Conservation (phyloP, 2,329 filamentous ascomycete species). For the Aspergillus texensis region DNA sequence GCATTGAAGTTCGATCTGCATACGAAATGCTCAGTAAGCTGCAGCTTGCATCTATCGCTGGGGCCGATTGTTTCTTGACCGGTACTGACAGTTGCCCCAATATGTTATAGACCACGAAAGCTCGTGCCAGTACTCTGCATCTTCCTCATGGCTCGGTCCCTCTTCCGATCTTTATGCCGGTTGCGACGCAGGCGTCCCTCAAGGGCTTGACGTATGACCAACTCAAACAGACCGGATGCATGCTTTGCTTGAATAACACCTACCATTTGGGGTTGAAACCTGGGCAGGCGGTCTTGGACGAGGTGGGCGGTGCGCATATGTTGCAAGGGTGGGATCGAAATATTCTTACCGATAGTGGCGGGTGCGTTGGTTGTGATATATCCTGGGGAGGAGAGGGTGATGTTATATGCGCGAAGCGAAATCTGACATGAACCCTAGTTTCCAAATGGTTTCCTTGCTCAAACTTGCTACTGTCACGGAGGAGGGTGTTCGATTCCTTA, state of each 20-base stretch:
- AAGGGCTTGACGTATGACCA: conserved; percentile 94
- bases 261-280: conserved; percentile 96
- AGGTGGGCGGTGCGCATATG: conserved; percentile 88
- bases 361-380: conserved; percentile 36
- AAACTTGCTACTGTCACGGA: conserved; percentile 93
- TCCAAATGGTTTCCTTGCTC: conserved; percentile 97
- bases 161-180: conserved; percentile 96
- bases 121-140: conserved; percentile 81
- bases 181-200: conserved; percentile 92
- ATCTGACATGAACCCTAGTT: conserved; percentile 56
- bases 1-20: conserved; percentile 79
- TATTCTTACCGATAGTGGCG: conserved; percentile 73
- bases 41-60: neutral
- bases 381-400: conserved; percentile 36
- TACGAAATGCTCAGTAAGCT: conserved; percentile 75
- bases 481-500: conserved; percentile 93
- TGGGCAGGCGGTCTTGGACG: conserved; percentile 83
- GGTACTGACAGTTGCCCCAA: conserved; percentile 5
- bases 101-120: conserved; percentile 78
- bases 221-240: conserved; percentile 83
- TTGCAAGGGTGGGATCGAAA: conserved; percentile 95
- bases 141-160: conserved; percentile 90
- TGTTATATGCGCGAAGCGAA: neutral
- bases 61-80: neutral
- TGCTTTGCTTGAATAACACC: conserved; percentile 94